Evolutionary conservation across 768 basidiomycete genomes (phyloP).

Genomic region (Suillus weaverae): DNA sequence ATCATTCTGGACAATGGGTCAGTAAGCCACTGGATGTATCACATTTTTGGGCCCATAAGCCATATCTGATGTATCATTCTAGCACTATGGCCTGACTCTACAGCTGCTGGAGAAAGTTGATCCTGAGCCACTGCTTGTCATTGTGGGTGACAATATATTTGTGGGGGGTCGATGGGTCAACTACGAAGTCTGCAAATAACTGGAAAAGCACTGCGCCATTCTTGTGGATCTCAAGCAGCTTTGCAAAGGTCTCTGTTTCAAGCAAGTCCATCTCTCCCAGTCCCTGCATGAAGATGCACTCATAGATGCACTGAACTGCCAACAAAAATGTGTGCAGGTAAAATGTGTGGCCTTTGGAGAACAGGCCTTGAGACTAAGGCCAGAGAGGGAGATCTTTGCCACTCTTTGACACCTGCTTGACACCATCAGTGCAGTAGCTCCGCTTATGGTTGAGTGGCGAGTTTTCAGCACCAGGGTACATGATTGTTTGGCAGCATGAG

Average conservation of each 20-base stretch:
- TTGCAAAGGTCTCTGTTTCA: background rate
- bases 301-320: background rate
- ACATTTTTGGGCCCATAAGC: too few relatives aligned
- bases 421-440: background rate
- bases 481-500: constrained; percentile 7
- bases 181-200: background rate
- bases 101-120: background rate
- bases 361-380: constrained; percentile 9
- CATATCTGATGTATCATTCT: too few relatives aligned
- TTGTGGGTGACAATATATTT: background rate
- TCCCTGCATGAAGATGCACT: background rate
- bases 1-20: too few relatives aligned
- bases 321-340: background rate
- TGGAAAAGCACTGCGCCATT: background rate
- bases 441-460: constrained; percentile 5
- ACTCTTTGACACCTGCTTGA: background rate
- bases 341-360: background rate
- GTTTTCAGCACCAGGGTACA: constrained; percentile 7
- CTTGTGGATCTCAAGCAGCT: background rate
- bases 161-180: background rate
- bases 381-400: background rate
- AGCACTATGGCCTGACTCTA: too few relatives aligned
- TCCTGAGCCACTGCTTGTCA: background rate
- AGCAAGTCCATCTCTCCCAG: background rate
- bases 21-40: too few relatives aligned